phyloP scores from a whole-genome alignment of 1,284 basidiomycete genomes.

The Cryptococcus amylolentus region DNA sequence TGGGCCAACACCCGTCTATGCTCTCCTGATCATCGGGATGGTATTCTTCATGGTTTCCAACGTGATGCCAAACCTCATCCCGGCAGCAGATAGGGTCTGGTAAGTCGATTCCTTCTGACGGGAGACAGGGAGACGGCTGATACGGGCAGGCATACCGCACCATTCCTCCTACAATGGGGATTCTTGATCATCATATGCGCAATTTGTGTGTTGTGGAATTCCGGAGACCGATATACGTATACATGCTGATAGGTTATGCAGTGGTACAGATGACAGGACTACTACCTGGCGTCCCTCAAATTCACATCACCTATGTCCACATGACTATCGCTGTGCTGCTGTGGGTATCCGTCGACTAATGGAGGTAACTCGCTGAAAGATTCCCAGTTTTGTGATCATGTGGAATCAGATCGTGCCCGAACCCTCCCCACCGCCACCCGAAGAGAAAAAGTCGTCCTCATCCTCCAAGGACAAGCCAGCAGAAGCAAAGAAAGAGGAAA shows the following conservation, averaged over 20 bases:
- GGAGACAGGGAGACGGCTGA: not conserved
- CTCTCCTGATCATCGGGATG: conserved; percentile 33
- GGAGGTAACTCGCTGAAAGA: not conserved
- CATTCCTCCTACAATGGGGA: conserved; percentile 30
- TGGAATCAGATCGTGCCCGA: conserved; percentile 35
- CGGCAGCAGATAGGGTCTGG: conserved; percentile 23
- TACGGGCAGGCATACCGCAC: conserved; percentile 24
- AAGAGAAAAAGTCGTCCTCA: conserved; percentile 15
- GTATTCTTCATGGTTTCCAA: conserved; percentile 35
- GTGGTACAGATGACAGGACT: conserved; percentile 31
- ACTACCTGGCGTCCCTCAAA: conserved; percentile 29
- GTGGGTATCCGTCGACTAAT: conserved; percentile 13
- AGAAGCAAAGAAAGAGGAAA: conserved; percentile 15
- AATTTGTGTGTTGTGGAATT: conserved; percentile 16
- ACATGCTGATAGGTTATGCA: conserved; percentile 2
- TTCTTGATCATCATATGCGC: conserved; percentile 33
- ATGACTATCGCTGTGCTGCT: conserved; percentile 31
- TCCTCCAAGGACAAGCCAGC: conserved; percentile 8
- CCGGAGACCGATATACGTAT: not conserved
- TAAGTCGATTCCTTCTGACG: conserved; percentile 2
- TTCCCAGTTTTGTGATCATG: conserved; percentile 29
- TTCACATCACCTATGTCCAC: conserved; percentile 40
- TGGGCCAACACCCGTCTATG: conserved; percentile 28
- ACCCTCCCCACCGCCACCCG: not conserved
- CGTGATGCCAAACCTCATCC: conserved; percentile 28